Percentiles rank a stretch among this genome's conserved stretches.
These are phyloP conservation scores for Trichoderma atroviride DNA, from an alignment of 2,329 filamentous ascomycete genomes.

Conservation along the genomic window DNA sequence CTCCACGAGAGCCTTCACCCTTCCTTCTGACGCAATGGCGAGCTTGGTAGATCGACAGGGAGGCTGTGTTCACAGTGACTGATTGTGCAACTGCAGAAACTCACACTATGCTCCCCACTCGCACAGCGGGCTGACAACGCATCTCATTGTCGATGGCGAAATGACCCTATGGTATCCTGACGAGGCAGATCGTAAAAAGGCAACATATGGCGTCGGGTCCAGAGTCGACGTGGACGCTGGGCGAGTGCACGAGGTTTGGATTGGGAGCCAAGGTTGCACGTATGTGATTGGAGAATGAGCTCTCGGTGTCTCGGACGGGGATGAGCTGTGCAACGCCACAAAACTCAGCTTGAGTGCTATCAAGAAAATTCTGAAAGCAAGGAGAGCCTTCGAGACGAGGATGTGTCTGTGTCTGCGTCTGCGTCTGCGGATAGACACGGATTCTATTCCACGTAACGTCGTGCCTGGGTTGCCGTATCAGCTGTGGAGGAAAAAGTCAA, in stretches of 20 bases:
- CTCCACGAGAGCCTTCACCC: background rate
- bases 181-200: conserved; percentile 57
- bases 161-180: conserved; percentile 69
- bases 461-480: background rate
- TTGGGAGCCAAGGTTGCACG: conserved; percentile 66
- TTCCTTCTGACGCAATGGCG: background rate
- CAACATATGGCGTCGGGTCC: conserved; percentile 61
- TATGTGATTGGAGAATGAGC: conserved; percentile 62
- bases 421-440: background rate
- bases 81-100: conserved; percentile 51
- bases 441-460: background rate
- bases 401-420: background rate
- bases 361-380: background rate
- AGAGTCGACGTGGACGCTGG: conserved; percentile 68
- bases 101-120: conserved; percentile 69
- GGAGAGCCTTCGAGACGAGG: background rate
- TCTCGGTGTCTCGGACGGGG: background rate
- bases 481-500: background rate
- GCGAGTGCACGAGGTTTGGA: conserved; percentile 69
- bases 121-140: conserved; percentile 66
- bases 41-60: background rate
- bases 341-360: background rate
- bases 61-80: conserved; percentile 14
- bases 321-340: background rate
- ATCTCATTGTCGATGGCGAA: conserved; percentile 66